Base-by-base conservation (phyloP, 441 rosid species). In the Erodium trifolium region DNA sequence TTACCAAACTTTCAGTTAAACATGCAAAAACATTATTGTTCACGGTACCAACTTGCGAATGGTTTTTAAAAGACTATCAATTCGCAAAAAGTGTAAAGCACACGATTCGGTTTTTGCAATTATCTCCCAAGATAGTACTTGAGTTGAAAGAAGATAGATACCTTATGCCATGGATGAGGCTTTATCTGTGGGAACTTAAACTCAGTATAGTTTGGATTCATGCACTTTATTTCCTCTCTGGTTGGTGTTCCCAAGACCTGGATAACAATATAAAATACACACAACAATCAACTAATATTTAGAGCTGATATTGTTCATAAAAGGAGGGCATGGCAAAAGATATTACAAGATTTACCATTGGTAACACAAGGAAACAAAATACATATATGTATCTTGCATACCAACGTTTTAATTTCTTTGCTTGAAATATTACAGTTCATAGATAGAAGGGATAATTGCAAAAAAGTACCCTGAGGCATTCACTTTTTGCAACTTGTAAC, bases 111-210 rank as follows among this genome's bases (percentile, higher is more conserved):
- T 31, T 31, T 31, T 2, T 0, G 34, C 34, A 31, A 31, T 3
- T 31, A 31, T 31, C 27, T 23, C 34, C 34, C 34, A 8, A 43
- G 27, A 27, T 18, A 67, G 3, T 45, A 43, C 14, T 17, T 27
- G 17, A 67, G 13, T 13, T 66, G 45, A 0, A 27, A 68, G 11
- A 41, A 72, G 10, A 39, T 19, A 18, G 45, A 41, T 78, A 90
- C 99, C 92, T 95, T 95, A 84, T 95, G 98, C 99, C 99, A 95
- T 70, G 99, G 98, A 82, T 95, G 99, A 67, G 98, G 97, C 74
- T 95, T 95, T 81, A 91, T 92, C 80, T 95, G 99, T 35, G 99
- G 97, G 68, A 95, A 95, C 80, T 91, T 95, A 78, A 95, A 95
- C 75, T 92, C 98, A 0, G 97, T 95, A 73, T 95, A 92, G 83